Percentiles rank a stretch among this genome's conserved stretches.
phyloP scores from a whole-genome alignment of 2,329 filamentous ascomycete genomes.

The Akanthomyces uredinophilus region DNA sequence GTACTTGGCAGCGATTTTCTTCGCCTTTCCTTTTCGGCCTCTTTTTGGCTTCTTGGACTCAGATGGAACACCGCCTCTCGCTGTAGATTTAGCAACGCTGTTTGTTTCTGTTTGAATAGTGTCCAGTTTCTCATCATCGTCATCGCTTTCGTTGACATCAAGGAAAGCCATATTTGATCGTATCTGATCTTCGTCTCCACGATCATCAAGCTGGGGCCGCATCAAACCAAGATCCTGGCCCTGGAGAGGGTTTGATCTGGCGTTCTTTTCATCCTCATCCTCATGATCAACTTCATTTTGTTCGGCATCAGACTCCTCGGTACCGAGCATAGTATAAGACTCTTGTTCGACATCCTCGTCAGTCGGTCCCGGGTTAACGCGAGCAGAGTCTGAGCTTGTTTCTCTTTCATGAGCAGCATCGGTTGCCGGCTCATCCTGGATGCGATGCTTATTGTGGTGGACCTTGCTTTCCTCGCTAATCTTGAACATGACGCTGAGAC shows the following conservation, averaged over 20 bases:
- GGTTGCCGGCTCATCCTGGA: constrained; percentile 25
- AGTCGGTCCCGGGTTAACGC: background rate
- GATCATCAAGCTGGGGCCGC: background rate
- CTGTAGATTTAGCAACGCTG: background rate
- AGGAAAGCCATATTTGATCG: background rate
- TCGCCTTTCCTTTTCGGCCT: constrained; percentile 76
- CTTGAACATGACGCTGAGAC: constrained; percentile 81
- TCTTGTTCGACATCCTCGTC: background rate
- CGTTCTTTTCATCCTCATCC: constrained; percentile 19
- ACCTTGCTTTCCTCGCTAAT: constrained; percentile 83
- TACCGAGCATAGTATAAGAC: background rate
- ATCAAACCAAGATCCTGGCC: background rate
- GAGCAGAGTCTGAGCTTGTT: background rate
- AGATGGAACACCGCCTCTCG: constrained; percentile 6
- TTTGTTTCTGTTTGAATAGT: constrained; percentile 13
- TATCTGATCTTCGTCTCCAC: background rate
- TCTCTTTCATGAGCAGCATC: constrained; percentile 16
- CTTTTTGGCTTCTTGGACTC: constrained; percentile 52
- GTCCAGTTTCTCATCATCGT: background rate
- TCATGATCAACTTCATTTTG: constrained; percentile 17
- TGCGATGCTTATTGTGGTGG: constrained; percentile 67
- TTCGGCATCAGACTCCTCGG: background rate
- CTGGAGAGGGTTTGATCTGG: constrained; percentile 14
- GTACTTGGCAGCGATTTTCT: constrained; percentile 86
- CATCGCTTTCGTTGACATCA: background rate